phyloP scores from a whole-genome alignment of 2,329 filamentous ascomycete species.

The Fusarium buharicum region DNA sequence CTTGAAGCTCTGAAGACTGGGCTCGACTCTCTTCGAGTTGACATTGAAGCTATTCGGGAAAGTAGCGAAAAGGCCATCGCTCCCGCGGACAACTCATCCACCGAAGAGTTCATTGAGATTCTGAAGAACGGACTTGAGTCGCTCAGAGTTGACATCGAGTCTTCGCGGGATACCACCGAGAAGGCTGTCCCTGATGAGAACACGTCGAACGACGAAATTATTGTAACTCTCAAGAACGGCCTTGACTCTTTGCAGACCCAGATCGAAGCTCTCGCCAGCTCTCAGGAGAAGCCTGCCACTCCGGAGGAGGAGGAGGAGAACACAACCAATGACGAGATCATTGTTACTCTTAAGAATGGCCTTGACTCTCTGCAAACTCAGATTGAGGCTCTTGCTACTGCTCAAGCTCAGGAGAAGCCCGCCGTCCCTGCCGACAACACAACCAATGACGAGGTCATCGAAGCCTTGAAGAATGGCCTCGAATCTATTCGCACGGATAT shows the following conservation, averaged over 20 bases:
- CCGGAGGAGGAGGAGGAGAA: conserved; percentile 43
- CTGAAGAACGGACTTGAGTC: conserved; percentile 40
- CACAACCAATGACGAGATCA: conserved; percentile 73
- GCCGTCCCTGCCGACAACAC: conserved; percentile 21
- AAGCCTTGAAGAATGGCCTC: conserved; percentile 38
- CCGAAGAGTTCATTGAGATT: conserved; percentile 33
- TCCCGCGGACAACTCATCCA: conserved; percentile 29
- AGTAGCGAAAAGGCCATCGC: conserved; percentile 57
- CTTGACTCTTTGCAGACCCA: conserved; percentile 77
- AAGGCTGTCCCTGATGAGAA: conserved; percentile 66
- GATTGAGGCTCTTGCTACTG: conserved; percentile 75
- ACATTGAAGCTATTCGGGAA: conserved; percentile 78
- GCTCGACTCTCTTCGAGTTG: conserved; percentile 73
- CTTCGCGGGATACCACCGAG: conserved; percentile 72
- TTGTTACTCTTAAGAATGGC: conserved; percentile 84
- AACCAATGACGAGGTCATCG: conserved; percentile 37
- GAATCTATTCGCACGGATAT: conserved; percentile 42
- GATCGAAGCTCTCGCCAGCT: conserved; percentile 73
- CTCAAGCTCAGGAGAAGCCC: conserved; percentile 65
- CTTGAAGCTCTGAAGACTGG: conserved; percentile 82
- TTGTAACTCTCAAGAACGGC: conserved; percentile 84
- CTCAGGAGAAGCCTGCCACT: conserved; percentile 68
- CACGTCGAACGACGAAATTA: conserved; percentile 82
- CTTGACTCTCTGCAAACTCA: conserved; percentile 76
- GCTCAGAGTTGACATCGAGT: conserved; percentile 36